Base-by-base conservation (phyloP, 108 stramenopile species). In the Parietichytrium sp. region DNA sequence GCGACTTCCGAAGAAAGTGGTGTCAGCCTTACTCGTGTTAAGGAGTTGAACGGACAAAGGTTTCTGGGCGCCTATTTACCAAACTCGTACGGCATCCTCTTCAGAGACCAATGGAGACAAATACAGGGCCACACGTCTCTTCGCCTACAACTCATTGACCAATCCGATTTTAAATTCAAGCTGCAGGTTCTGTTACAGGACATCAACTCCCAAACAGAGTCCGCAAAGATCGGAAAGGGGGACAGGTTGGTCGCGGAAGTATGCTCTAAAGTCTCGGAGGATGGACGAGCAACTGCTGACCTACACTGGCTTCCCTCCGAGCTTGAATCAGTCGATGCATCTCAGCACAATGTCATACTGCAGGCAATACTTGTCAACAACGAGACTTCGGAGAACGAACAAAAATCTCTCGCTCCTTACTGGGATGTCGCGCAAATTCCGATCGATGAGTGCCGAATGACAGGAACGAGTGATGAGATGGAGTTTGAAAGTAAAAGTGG, bases 131-230 rank as follows among this genome's bases (percentile, higher is more conserved):
- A 45, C 33, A 27, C 45, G 45, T 27, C 23, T 72, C 13, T 23
- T 23, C 6, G 45, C 36, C 3, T 45, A 27, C 61, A 72, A 38
- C 36, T 15, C 38, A 3, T 33, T 72, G 1, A 16, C 45, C 38
- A 45, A 45, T 3, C 61, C 38, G 29, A 72, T 42, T 72, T 72
- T 72, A 42, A 72, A 25, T 72, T 72, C 42, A 72, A 72, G 61
- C 38, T 72, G 61, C 61, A 72, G 20, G 15, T 72, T 6, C 36
- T 72, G 10, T 72, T 42, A 1, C 61, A 72, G 20, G 61, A 47
- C 6, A 42, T 72, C 45, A 42, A 16, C 10, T 33, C 61, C 20
- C 61, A 72, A 25, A 33, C 45, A 6, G 3, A 36, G 6, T 18
- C 61, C 15, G 23, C 38, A 36, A 27, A 16, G 33, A 1, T 72